Evolutionary conservation across 495 filamentous ascomycete species (phyloP).

Genomic region (Aspergillus asperescens): DNA sequence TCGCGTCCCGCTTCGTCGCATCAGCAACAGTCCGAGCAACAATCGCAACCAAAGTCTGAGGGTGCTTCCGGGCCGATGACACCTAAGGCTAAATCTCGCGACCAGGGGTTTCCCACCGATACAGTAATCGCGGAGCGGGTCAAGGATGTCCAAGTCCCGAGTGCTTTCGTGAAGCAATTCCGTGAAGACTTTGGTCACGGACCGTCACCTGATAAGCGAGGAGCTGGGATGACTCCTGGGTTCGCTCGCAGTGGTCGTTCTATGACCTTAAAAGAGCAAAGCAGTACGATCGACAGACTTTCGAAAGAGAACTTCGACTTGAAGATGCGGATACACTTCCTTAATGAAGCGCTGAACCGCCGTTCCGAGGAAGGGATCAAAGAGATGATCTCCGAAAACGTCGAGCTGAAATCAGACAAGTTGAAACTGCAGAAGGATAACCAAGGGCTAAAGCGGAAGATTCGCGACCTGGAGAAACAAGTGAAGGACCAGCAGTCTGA

Average conservation of each 20-base stretch:
- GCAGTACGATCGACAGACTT: constrained; percentile 88
- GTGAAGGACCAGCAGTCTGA: constrained; percentile 58
- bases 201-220: constrained; percentile 51
- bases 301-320: constrained; percentile 94
- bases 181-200: constrained; percentile 53
- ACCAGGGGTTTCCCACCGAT: constrained; percentile 64
- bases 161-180: constrained; percentile 80
- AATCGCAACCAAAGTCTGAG: constrained; percentile 28
- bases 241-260: constrained; percentile 64
- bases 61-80: constrained; percentile 32
- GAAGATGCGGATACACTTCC: constrained; percentile 95
- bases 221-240: constrained; percentile 44
- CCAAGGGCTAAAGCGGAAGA: constrained; percentile 66
- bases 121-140: constrained; percentile 85
- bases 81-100: constrained; percentile 45
- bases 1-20: constrained; percentile 29
- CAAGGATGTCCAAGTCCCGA: constrained; percentile 82
- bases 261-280: constrained; percentile 94
- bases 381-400: constrained; percentile 95
- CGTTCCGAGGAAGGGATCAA: constrained; percentile 94
- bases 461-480: constrained; percentile 82
- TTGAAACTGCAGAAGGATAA: constrained; percentile 84
- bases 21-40: constrained; percentile 3
- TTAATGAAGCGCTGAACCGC: constrained; percentile 87
- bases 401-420: constrained; percentile 86